Conservation (phyloP, 2,329 filamentous ascomycete genomes). For the Graphiopsis chlorocephala region DNA sequence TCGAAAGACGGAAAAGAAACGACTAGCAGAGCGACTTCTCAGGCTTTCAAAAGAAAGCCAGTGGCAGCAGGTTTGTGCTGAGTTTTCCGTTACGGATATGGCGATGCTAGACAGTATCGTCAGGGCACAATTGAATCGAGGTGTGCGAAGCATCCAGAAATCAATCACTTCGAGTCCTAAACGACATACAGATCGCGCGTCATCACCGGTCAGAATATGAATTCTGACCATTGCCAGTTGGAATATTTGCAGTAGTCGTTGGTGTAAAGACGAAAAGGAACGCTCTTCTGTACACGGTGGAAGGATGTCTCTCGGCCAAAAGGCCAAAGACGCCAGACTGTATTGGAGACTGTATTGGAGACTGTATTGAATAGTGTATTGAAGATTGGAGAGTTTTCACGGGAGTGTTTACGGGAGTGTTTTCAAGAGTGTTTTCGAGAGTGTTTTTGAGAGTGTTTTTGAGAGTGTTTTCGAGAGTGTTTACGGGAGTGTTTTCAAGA, state of each 20-base stretch:
- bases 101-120: not conserved
- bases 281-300: not conserved
- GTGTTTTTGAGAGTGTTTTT: too few species aligned
- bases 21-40: constrained; percentile 8
- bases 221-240: not conserved
- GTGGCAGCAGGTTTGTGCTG: constrained; percentile 5
- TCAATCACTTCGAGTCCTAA: not conserved
- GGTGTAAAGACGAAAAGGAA: not conserved
- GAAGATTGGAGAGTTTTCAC: not conserved
- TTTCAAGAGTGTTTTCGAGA: not conserved
- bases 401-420: not conserved
- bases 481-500: too few species aligned
- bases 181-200: constrained; percentile 3
- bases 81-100: constrained; percentile 3
- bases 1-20: constrained; percentile 9
- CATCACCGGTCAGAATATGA: not conserved
- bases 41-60: not conserved
- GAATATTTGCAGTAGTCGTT: not conserved
- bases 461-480: too few species aligned
- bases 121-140: not conserved
- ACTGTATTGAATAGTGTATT: too few species aligned
- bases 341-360: not conserved
- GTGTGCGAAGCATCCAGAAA: not conserved
- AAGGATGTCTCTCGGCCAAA: not conserved
- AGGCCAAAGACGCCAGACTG: not conserved